A percentile compares a stretch with the other conserved stretches of the same genome.
phyloP scores from a whole-genome alignment of 2,329 filamentous ascomycete species.

The Ceratocystis albifundus region DNA sequence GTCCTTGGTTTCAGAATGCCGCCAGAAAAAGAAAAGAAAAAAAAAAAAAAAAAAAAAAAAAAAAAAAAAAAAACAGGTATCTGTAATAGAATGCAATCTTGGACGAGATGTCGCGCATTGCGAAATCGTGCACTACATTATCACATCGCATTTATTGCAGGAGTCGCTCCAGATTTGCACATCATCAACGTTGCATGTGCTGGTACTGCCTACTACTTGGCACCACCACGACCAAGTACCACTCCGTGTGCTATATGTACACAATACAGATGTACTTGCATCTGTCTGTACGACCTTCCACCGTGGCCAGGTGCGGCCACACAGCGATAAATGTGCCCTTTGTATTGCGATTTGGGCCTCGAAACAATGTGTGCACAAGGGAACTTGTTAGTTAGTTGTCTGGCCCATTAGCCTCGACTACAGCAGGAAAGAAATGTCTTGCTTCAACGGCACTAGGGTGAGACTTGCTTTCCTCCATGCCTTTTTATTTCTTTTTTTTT shows the following conservation, averaged over 20 bases:
- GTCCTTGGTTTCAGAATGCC: too few relatives aligned
- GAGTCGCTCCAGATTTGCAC: background rate
- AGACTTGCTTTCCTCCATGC: background rate
- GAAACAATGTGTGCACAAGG: background rate
- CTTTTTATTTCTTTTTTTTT: background rate
- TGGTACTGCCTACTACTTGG: too few relatives aligned
- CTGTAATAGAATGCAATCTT: background rate
- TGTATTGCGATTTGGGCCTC: background rate
- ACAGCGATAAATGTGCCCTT: background rate
- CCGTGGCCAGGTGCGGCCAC: background rate
- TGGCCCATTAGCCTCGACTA: background rate
- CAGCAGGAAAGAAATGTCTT: conserved; percentile 1
- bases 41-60: background rate
- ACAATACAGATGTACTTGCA: background rate
- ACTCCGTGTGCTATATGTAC: background rate
- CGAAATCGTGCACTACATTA: background rate
- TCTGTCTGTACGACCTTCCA: background rate
- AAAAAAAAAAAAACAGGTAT: too few relatives aligned
- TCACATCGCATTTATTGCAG: background rate
- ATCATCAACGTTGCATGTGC: background rate
- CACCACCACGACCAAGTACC: background rate
- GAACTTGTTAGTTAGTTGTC: background rate
- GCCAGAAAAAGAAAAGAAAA: too few relatives aligned
- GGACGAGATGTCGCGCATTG: background rate
- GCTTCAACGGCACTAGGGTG: background rate